Percentiles rank a stretch among this genome's conserved stretches.
Conservation (phyloP, 2,329 filamentous ascomycete genomes). For the Huntiella moniliformis region DNA sequence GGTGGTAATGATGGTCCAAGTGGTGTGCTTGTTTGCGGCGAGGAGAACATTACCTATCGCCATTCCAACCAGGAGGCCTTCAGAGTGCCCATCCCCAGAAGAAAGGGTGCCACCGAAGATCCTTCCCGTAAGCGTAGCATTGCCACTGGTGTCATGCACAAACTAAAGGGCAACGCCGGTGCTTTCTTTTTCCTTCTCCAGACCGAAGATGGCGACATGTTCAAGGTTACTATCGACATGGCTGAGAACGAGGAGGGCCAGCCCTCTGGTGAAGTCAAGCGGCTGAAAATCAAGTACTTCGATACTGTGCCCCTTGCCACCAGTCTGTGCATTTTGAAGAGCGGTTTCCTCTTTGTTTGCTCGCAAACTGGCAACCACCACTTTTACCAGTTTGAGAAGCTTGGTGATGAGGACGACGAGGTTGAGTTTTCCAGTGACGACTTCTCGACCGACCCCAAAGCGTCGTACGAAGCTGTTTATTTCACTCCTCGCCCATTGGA, state of each 20-base stretch:
- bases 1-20: slow-evolving; percentile 87
- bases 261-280: slow-evolving; percentile 60
- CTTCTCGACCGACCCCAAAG: slow-evolving; percentile 56
- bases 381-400: slow-evolving; percentile 93
- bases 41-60: slow-evolving; percentile 91
- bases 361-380: slow-evolving; percentile 85
- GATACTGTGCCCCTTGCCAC: slow-evolving; percentile 83
- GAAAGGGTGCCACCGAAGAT: slow-evolving; percentile 77
- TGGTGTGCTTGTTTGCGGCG: slow-evolving; percentile 83
- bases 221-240: slow-evolving; percentile 92
- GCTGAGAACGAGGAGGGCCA: slow-evolving; percentile 61
- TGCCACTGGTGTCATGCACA: slow-evolving; percentile 88
- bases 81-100: slow-evolving; percentile 71
- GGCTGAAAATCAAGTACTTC: slow-evolving; percentile 90
- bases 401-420: slow-evolving; percentile 89
- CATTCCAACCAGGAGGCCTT: slow-evolving; percentile 87
- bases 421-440: slow-evolving; percentile 68
- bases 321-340: slow-evolving; percentile 81
- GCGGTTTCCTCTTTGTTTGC: slow-evolving; percentile 82
- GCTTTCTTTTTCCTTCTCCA: slow-evolving; percentile 96
- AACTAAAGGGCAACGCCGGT: slow-evolving; percentile 60
- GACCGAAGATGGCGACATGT: slow-evolving; percentile 92
- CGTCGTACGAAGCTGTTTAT: slow-evolving; percentile 58
- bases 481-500: slow-evolving; percentile 65
- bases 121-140: slow-evolving; percentile 77